Evolutionary conservation across 2,329 filamentous ascomycete genomes (phyloP).

Genomic region (Fusarium pseudograminearum): DNA sequence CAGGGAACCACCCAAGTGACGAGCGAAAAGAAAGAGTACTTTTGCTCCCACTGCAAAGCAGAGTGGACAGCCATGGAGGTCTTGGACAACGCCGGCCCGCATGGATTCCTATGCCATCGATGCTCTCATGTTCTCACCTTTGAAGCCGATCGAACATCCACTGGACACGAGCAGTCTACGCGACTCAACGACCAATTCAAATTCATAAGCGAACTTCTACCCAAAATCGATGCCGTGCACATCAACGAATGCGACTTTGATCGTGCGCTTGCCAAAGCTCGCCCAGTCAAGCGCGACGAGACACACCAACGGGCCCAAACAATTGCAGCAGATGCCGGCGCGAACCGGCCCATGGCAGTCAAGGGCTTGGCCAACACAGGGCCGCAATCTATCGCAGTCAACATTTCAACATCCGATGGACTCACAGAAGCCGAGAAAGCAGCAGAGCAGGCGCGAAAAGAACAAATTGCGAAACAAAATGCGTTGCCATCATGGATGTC

Average conservation of each 20-base stretch:
- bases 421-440: constrained; percentile 75
- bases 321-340: constrained; percentile 65
- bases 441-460: constrained; percentile 73
- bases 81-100: constrained; percentile 76
- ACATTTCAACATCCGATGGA: constrained; percentile 74
- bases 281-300: constrained; percentile 74
- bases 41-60: constrained; percentile 82
- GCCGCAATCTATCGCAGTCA: constrained; percentile 76
- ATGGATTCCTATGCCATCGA: constrained; percentile 85
- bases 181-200: constrained; percentile 83
- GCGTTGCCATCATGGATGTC: constrained; percentile 78
- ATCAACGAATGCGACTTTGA: constrained; percentile 83
- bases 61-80: constrained; percentile 94
- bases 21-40: constrained; percentile 91
- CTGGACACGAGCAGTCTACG: constrained; percentile 78
- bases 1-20: constrained; percentile 85
- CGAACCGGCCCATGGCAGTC: constrained; percentile 73
- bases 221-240: constrained; percentile 78
- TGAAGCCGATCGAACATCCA: constrained; percentile 74
- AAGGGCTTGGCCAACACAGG: constrained; percentile 75
- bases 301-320: constrained; percentile 74
- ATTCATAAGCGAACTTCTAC: constrained; percentile 80
- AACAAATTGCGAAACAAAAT: constrained; percentile 75
- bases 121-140: constrained; percentile 76
- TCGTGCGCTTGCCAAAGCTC: constrained; percentile 70